phyloP scores from a whole-genome alignment of 352 stramenopile genomes.

The Hyaloperonospora brassicae region DNA sequence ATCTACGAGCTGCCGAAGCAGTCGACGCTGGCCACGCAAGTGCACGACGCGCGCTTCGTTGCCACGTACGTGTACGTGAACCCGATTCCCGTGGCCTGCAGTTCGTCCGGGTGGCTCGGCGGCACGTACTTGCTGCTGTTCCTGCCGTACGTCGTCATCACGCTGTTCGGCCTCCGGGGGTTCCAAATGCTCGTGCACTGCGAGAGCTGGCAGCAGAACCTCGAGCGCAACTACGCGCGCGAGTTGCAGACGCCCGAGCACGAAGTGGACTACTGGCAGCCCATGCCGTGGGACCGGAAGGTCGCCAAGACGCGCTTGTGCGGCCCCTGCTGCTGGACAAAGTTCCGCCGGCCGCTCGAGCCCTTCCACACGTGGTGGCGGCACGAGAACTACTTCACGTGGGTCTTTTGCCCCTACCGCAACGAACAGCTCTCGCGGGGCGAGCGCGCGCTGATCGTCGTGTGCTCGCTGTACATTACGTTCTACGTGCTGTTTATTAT shows the following conservation, averaged over 20 bases:
- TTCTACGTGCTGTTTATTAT: slow-evolving; percentile 71
- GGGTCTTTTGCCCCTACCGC: slow-evolving; percentile 60
- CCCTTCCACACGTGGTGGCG: slow-evolving; percentile 74
- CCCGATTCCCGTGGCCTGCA: slow-evolving; percentile 50
- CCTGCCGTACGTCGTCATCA: slow-evolving; percentile 46
- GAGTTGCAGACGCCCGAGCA: slow-evolving; percentile 47
- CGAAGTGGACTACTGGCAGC: slow-evolving; percentile 71
- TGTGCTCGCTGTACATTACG: slow-evolving; percentile 63
- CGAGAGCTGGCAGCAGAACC: slow-evolving; percentile 52
- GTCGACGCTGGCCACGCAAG: slow-evolving; percentile 15
- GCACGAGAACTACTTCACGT: slow-evolving; percentile 75
- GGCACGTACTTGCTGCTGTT: slow-evolving; percentile 49
- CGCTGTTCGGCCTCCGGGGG: slow-evolving; percentile 46
- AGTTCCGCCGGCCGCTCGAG: slow-evolving; percentile 51
- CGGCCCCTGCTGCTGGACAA: slow-evolving; percentile 60
- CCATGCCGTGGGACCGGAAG: slow-evolving; percentile 62
- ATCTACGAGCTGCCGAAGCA: slow-evolving; percentile 37
- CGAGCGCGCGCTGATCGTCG: slow-evolving; percentile 55
- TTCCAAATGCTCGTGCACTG: slow-evolving; percentile 55
- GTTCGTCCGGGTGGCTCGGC: slow-evolving; percentile 31
- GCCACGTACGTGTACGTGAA: slow-evolving; percentile 47
- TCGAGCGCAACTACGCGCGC: slow-evolving; percentile 48
- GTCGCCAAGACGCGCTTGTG: slow-evolving; percentile 44
- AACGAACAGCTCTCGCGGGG: slow-evolving; percentile 51
- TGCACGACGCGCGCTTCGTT: slow-evolving; percentile 15